Evolutionary conservation across 352 stramenopile genomes (phyloP).

Genomic region (Heterotrichella gracilis): DNA sequence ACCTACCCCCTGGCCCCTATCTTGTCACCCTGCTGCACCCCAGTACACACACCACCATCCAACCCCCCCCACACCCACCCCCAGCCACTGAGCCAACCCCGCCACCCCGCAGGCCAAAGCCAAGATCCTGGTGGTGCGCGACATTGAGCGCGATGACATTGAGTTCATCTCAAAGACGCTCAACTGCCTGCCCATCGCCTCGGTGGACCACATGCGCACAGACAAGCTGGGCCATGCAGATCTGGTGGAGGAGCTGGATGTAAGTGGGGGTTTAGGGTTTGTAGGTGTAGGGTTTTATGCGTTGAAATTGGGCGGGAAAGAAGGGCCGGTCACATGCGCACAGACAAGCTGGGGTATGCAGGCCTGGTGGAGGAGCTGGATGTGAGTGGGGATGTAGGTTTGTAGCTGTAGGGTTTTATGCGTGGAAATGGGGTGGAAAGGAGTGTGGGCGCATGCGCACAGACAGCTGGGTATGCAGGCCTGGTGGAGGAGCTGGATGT

Average conservation of each 20-base stretch:
- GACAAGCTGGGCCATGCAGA: conserved; percentile 76
- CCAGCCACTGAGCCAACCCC: too few species aligned
- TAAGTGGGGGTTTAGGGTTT: too few species aligned
- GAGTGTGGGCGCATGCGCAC: conserved; percentile 67
- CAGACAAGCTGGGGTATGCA: conserved; percentile 71
- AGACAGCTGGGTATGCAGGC: conserved; percentile 69
- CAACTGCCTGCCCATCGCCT: conserved; percentile 68
- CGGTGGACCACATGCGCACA: conserved; percentile 75
- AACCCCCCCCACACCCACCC: too few species aligned
- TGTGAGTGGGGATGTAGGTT: too few species aligned
- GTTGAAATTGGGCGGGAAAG: too few species aligned
- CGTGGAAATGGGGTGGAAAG: too few species aligned
- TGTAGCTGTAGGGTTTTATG: too few species aligned
- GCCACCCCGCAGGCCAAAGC: conserved; percentile 52
- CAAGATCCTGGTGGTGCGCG: conserved; percentile 92
- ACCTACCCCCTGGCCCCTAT: too few species aligned
- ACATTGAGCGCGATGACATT: conserved; percentile 88
- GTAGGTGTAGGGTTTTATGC: too few species aligned
- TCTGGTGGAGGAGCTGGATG: conserved; percentile 68
- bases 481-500: conserved; percentile 84
- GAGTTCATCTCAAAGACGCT: conserved; percentile 85
- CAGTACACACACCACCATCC: too few species aligned
- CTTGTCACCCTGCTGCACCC: too few species aligned
- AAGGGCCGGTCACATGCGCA: conserved; percentile 72
- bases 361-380: conserved; percentile 74